These are phyloP conservation scores for Tothia fuscella DNA, from an alignment of 2,329 filamentous ascomycete genomes.

Conservation along the genomic window DNA sequence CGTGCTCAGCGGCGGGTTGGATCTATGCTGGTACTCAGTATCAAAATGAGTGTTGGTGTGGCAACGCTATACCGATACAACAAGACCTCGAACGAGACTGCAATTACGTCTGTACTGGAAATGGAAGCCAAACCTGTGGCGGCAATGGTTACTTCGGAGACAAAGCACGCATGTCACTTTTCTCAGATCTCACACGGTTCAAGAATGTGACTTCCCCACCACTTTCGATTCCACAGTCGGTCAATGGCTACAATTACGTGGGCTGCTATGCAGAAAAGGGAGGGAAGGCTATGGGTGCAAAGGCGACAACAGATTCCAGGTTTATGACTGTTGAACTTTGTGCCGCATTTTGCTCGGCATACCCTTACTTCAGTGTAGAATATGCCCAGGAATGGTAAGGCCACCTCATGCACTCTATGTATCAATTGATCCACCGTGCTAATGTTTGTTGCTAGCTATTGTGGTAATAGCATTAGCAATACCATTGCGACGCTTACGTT, in stretches of 20 bases:
- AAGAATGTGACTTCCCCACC: slow-evolving; percentile 16
- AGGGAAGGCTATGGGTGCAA: slow-evolving; percentile 10
- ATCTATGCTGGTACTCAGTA: slow-evolving; percentile 40
- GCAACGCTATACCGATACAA: slow-evolving; percentile 33
- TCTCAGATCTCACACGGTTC: slow-evolving; percentile 14
- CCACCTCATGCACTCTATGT: too few relatives aligned
- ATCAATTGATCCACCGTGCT: too few relatives aligned
- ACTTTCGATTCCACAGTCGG: slow-evolving; percentile 12
- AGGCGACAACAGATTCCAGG: slow-evolving; percentile 3
- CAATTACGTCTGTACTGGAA: slow-evolving; percentile 40
- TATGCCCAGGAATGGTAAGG: slow-evolving; percentile 14
- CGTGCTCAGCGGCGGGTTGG: slow-evolving; percentile 27
- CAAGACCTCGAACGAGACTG: slow-evolving; percentile 36
- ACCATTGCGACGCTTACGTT: slow-evolving; percentile 6
- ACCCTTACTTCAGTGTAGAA: slow-evolving; percentile 10
- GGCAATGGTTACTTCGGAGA: slow-evolving; percentile 34
- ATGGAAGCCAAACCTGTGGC: slow-evolving; percentile 40
- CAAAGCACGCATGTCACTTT: slow-evolving; percentile 33
- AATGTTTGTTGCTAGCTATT: too few relatives aligned
- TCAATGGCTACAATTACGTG: slow-evolving; percentile 9
- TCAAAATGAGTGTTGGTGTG: slow-evolving; percentile 42
- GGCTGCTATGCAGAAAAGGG: slow-evolving; percentile 10
- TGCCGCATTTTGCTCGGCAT: slow-evolving; percentile 6
- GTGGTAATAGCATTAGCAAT: slow-evolving; percentile 10
- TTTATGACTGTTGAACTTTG: slow-evolving; percentile 9